Evolutionary conservation across 768 basidiomycete genomes (phyloP).

Genomic region (Clitopilus hobsonii): DNA sequence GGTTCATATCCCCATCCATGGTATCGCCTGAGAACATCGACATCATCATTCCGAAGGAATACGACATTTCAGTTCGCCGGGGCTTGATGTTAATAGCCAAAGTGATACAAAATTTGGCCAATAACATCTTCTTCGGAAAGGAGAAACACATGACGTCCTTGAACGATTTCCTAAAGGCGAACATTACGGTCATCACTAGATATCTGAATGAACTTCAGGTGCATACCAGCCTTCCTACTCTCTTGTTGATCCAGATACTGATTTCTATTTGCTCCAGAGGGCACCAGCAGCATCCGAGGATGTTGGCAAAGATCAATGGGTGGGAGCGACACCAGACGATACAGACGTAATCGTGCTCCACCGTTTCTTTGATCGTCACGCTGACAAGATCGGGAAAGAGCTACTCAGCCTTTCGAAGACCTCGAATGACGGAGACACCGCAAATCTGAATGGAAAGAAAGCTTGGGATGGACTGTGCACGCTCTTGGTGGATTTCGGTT

Average conservation of each 20-base stretch:
- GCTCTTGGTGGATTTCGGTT: conserved; percentile 73
- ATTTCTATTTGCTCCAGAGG: too few relatives aligned
- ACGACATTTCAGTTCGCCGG: conserved; percentile 54
- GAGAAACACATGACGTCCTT: conserved; percentile 81
- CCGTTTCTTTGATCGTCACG: conserved; percentile 79
- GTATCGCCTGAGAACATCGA: conserved; percentile 85
- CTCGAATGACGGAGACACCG: conserved; percentile 48
- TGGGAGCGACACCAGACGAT: conserved; percentile 74
- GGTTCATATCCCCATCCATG: conserved; percentile 89
- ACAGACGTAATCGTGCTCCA: conserved; percentile 81
- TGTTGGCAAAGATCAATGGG: conserved; percentile 60
- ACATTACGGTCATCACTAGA: conserved; percentile 68
- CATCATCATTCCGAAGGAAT: conserved; percentile 68
- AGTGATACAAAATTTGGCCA: conserved; percentile 89
- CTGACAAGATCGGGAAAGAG: conserved; percentile 86
- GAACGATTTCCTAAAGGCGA: conserved; percentile 68
- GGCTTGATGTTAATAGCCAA: conserved; percentile 87
- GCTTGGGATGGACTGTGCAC: conserved; percentile 82
- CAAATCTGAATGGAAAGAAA: conserved; percentile 64
- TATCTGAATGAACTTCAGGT: conserved; percentile 78
- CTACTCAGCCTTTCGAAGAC: conserved; percentile 68
- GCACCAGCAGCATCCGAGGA: conserved; percentile 40
- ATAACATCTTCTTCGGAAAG: conserved; percentile 91
- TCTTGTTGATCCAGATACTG: neutral
- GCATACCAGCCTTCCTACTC: conserved; percentile 15